Evolutionary conservation across 495 filamentous ascomycete genomes (phyloP), one percentile per base, ranked within the genome.

Genomic region (Aspergillus diversus): DNA sequence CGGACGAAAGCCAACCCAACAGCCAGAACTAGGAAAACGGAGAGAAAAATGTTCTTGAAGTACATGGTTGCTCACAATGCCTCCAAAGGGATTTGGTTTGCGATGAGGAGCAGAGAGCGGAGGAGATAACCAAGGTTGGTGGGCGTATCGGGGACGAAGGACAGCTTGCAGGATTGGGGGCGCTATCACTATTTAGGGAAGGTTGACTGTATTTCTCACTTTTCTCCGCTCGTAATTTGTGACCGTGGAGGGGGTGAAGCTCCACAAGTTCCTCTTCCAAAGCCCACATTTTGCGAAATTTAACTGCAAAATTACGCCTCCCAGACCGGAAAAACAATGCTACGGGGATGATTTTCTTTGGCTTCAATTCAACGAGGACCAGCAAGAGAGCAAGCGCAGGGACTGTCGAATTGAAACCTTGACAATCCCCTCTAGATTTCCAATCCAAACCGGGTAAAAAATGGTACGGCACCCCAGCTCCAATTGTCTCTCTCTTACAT

Each of bases 11-110:
- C 77, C 50, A 81, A 66, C 43, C 75, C 82, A 66, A 90, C 76
- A 53, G 90, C 87, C 61, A 96, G 75, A 66, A 96, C 84, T 64
- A 96, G 78, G 71, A 96, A 80, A 62, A 89, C 79, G 50, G 90
- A 87, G 69, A 93, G 74, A 63, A 83, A 76, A 43, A 82, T 55
- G 60, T 75, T 77, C 68, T 77, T 77, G 64, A 84, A 75, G 59
- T 77, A 73, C 73, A 84, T 82, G 78, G 73, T 86, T 72, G 69
- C 76, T 66, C 65, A 68, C 8, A 69, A 58, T 64, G 57, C 63
- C 59, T 57, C 52, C 43, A 33, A 21, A 21, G 31, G 27, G 15
- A 54, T 37, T 21, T 51, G 52, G 49, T 35, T 46, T 35, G 51
- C 59, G 57, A 56, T 61, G 61, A 63, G 53, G 51, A n/a, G 51